Base-by-base conservation (phyloP, 2,329 filamentous ascomycete species). In the Xylariales sp. region DNA sequence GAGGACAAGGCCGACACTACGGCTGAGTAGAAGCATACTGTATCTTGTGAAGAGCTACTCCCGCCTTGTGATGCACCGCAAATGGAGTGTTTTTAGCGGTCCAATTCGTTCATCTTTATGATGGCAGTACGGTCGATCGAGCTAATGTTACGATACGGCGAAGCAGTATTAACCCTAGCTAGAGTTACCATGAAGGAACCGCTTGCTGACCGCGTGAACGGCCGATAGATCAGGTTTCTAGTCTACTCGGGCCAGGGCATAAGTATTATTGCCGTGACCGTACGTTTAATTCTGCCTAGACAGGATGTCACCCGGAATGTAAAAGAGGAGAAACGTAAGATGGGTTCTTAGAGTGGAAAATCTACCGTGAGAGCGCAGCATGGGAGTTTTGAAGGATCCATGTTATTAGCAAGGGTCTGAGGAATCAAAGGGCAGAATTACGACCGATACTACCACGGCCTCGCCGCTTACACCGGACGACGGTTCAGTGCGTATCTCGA, bases 351-450 rank as follows among this genome's bases (percentile, higher is more conserved):
- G 34, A 63, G 50, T 39, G 39, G 43, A 34, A 50, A 56, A 56
- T 63, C 18, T 55, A 16, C 39, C 30, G 32, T 30, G 5, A 28
- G 48, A 58, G 46, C 39, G 46, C 28, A 30, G 48, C 8, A 64
- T 58, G 30, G 41, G 18, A 8, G 23, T 14, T 46, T 48, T n/a
- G 64, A 52, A 54, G 58, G 64, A 55, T 52, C 58, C n/a, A 8
- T 5, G 34, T 58, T 56, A 45, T 58, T 57, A 50, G 49, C 34
- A 55, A 9, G 41, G 32, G 59, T 30, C 57, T 39, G 12, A 45
- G 50, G 23, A 3, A 45, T 53, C 16, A 46, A 32, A 48, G 30
- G 30, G 5, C 55, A 52, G 39, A 39, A 18, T 18, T 43, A 36
- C 7, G 16, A 6, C 12, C 23, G 18, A 30, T 45, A 45, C 41